These are phyloP conservation scores for Conoideocrella luteorostrata DNA, from an alignment of 2,329 filamentous ascomycete genomes.

Conservation along the genomic window DNA sequence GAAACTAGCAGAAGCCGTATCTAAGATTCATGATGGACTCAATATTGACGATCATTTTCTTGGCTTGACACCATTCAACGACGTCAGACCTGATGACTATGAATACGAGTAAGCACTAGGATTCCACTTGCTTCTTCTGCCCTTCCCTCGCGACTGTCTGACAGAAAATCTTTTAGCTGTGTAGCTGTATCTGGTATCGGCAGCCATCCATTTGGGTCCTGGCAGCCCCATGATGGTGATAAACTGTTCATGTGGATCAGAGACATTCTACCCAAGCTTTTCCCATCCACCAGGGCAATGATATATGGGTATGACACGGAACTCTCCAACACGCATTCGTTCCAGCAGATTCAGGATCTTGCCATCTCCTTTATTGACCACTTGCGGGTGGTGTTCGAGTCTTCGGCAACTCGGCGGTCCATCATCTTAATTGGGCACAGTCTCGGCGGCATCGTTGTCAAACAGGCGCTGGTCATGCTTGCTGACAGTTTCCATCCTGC, in stretches of 20 bases:
- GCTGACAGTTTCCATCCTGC: background rate
- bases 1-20: no score
- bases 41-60: no score
- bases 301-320: background rate
- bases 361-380: background rate
- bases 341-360: background rate
- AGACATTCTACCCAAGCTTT: background rate
- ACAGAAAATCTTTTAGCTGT: no score
- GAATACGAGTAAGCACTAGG: no score
- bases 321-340: background rate
- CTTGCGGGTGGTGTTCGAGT: background rate
- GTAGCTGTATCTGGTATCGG: conserved; percentile 9
- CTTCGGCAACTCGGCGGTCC: background rate
- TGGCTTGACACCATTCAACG: no score
- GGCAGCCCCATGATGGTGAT: conserved; percentile 6
- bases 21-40: no score
- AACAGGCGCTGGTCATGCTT: background rate
- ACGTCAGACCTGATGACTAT: no score
- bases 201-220: conserved; percentile 10
- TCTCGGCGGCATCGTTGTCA: background rate
- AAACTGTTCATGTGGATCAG: conserved; percentile 11
- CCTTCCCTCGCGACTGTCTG: no score
- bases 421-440: background rate
- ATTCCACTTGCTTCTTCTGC: no score
- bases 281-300: background rate